Conservation (phyloP, 306 rosid genomes). For the Sophora flavescens region DNA sequence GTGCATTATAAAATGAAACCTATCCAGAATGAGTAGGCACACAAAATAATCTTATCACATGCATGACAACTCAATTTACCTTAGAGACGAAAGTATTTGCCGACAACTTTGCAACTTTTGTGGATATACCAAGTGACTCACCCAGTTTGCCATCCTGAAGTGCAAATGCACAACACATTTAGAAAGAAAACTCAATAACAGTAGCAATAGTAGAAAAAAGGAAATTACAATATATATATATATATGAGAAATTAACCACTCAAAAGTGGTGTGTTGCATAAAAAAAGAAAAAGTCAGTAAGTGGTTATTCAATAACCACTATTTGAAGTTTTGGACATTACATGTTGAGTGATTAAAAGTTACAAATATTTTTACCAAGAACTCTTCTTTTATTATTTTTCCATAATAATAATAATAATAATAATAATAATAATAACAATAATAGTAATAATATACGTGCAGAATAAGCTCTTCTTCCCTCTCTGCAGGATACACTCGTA, state of each 20-base stretch:
- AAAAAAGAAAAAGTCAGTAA: not conserved
- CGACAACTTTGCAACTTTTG: constrained; percentile 62
- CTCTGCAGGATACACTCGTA: not conserved
- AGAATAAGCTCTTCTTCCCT: not conserved
- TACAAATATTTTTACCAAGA: not conserved
- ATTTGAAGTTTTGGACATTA: not conserved
- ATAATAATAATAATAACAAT: too few species aligned
- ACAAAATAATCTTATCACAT: constrained; percentile 18
- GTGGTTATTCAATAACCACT: constrained; percentile 5
- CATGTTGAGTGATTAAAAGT: constrained; percentile 15
- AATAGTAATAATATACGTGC: not conserved
- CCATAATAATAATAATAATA: too few species aligned
- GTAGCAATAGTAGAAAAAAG: not conserved
- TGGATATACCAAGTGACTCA: constrained; percentile 50
- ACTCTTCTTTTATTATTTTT: constrained; percentile 3
- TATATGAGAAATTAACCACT: too few species aligned
- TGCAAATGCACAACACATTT: constrained; percentile 28
- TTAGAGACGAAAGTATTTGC: constrained; percentile 60
- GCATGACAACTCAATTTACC: constrained; percentile 53
- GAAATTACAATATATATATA: too few species aligned
- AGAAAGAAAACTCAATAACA: constrained; percentile 26
- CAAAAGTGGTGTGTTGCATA: not conserved
- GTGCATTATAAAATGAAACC: not conserved
- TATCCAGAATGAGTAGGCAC: not conserved
- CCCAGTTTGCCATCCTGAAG: constrained; percentile 60